Evolutionary conservation across 192 early-diverging fungal species (phyloP), one percentile per base, ranked within the genome.

Genomic region (Entomortierella beljakovae): DNA sequence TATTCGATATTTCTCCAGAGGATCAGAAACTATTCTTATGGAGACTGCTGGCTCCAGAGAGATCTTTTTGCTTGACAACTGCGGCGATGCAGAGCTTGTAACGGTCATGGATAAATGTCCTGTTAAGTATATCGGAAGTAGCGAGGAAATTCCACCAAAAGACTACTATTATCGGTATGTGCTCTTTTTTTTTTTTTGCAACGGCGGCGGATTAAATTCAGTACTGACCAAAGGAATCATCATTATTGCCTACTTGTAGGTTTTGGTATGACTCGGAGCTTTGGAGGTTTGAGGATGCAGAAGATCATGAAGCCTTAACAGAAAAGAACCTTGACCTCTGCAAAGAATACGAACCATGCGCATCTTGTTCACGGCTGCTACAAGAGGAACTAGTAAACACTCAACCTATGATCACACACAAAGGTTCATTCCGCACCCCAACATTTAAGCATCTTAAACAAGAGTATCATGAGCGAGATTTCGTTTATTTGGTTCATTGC

Each of bases 271-370:
- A 90, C 56, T 29, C 51, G 28, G 48, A 74, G 22, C 79, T 68
- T 18, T 88, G 84, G n/a, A 61, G 67, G 25, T 90, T 84, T 51
- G 87, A 88, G 67, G 90, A 88, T 62, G 89, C 80, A 9, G 71
- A 70, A 42, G 13, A 51, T 31, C 70, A 86, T 53, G 77, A 80
- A 43, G 25, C 23, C 26, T 20, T 46, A 11, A 46, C 43, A 16
- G 5, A 5, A 15, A 20, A 11, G 11, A 16, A 46, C 20, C 43
- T 46, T 16, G 43, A 4, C 3, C 43, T 46, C 3, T 46, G 43
- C 15, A 4, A 46, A 20, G 2, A 46, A 20, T 11, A 46, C 20
- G 43, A 46, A 16, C 43, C 43, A 46, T 46, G 43, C 43, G 20
- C 20, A 16, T 46, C 43, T 16, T 46, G 43, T 46, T 5, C 43